phyloP scores from a whole-genome alignment of 2,329 filamentous ascomycete species.

The Oidium heveae region DNA sequence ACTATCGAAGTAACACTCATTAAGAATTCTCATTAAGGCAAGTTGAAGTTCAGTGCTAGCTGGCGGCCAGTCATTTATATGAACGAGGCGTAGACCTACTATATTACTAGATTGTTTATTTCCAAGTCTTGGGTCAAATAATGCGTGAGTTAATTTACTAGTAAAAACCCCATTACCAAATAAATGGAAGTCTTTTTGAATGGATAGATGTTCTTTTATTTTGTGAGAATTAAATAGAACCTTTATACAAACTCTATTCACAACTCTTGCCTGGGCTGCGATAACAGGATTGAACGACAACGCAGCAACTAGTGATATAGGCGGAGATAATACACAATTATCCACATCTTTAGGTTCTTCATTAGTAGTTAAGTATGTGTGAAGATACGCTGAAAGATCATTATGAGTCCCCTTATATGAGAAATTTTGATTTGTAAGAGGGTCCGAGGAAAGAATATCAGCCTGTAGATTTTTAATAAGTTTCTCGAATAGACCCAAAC shows the following conservation, averaged over 20 bases:
- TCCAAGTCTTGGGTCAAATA: slow-evolving; percentile 66
- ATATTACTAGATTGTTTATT: slow-evolving; percentile 49
- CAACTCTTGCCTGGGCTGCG: slow-evolving; percentile 44
- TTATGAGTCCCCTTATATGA: slow-evolving; percentile 5
- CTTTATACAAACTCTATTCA: slow-evolving; percentile 53
- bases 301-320: slow-evolving; percentile 27
- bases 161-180: slow-evolving; percentile 68
- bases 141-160: slow-evolving; percentile 50
- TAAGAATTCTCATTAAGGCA: slow-evolving; percentile 62
- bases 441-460: slow-evolving; percentile 25
- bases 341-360: slow-evolving; percentile 1
- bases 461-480: slow-evolving; percentile 22
- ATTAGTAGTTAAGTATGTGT: slow-evolving; percentile 6
- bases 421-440: slow-evolving; percentile 18
- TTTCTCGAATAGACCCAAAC: slow-evolving; percentile 22
- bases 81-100: slow-evolving; percentile 67
- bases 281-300: slow-evolving; percentile 57
- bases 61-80: slow-evolving; percentile 68
- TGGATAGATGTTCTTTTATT: slow-evolving; percentile 42
- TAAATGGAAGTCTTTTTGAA: slow-evolving; percentile 62
- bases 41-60: slow-evolving; percentile 82
- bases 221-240: slow-evolving; percentile 53
- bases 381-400: slow-evolving; percentile 7
- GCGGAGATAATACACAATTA: slow-evolving; percentile 10
- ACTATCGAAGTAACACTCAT: slow-evolving; percentile 37